A percentile compares a stretch with the other conserved stretches of the same genome.
phyloP scores from a whole-genome alignment of 2,329 filamentous ascomycete species.

The Dryadomyces quercivorus region DNA sequence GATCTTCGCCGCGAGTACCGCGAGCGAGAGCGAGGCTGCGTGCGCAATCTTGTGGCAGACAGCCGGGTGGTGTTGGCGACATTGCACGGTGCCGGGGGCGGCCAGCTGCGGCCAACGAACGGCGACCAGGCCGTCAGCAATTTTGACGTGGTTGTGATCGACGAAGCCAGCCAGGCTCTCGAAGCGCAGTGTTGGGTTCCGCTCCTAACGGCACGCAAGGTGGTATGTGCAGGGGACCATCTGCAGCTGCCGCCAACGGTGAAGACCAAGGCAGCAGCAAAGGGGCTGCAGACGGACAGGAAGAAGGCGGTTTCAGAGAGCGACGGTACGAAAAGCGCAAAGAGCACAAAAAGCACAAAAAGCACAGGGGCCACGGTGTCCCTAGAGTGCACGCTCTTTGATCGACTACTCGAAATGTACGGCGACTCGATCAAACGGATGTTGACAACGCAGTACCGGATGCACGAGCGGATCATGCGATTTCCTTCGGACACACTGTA shows the following conservation, averaged over 20 bases:
- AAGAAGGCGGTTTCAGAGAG: neutral
- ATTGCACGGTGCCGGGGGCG: conserved; percentile 80
- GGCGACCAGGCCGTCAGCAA: conserved; percentile 37
- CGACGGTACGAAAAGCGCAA: neutral
- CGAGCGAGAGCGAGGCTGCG: conserved; percentile 70
- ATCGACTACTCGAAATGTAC: conserved; percentile 71
- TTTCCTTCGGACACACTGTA: conserved; percentile 89
- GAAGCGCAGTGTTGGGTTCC: conserved; percentile 98
- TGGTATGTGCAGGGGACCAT: conserved; percentile 87
- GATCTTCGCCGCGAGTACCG: conserved; percentile 81
- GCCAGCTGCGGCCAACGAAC: conserved; percentile 47
- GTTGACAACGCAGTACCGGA: conserved; percentile 94
- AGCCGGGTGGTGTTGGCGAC: conserved; percentile 89
- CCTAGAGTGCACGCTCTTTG: conserved; percentile 86
- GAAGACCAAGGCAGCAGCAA: conserved; percentile 43
- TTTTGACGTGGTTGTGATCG: conserved; percentile 91
- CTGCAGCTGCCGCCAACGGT: conserved; percentile 90
- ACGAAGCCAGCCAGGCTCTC: conserved; percentile 89
- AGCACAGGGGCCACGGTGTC: conserved; percentile 20
- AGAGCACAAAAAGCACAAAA: neutral
- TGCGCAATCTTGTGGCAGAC: conserved; percentile 58
- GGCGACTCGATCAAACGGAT: conserved; percentile 79
- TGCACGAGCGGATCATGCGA: conserved; percentile 92
- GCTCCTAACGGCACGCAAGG: conserved; percentile 66
- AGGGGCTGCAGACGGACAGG: neutral